Evolutionary conservation across 2,329 filamentous ascomycete species (phyloP).

Genomic region (Alternaria hordeiaustralica): DNA sequence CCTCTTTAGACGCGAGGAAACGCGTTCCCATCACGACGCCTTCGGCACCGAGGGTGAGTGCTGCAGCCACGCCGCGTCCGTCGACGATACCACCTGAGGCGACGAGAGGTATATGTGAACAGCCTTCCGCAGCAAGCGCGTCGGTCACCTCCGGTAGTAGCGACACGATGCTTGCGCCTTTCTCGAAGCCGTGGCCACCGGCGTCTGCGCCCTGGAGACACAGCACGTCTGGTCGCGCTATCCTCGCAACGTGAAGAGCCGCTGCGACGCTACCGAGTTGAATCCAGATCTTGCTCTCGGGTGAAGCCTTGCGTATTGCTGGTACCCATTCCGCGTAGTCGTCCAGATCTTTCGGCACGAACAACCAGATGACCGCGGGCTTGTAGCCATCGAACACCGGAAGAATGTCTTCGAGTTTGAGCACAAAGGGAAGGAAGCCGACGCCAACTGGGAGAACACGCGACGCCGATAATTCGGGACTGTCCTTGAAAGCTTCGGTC

Average conservation of each 20-base stretch:
- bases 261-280: slow-evolving; percentile 67
- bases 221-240: slow-evolving; percentile 62
- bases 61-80: slow-evolving; percentile 64
- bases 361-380: slow-evolving; percentile 71
- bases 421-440: slow-evolving; percentile 64
- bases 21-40: slow-evolving; percentile 70
- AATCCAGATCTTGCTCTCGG: slow-evolving; percentile 60
- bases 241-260: slow-evolving; percentile 58
- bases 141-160: slow-evolving; percentile 65
- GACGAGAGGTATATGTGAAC: slow-evolving; percentile 48
- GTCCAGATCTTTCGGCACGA: slow-evolving; percentile 61
- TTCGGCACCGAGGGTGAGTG: slow-evolving; percentile 59
- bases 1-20: slow-evolving; percentile 63
- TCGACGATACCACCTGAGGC: slow-evolving; percentile 68
- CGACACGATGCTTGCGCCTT: slow-evolving; percentile 62
- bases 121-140: slow-evolving; percentile 49
- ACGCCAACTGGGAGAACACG: slow-evolving; percentile 60
- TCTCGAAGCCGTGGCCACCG: slow-evolving; percentile 67
- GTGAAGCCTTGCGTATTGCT: slow-evolving; percentile 42
- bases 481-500: slow-evolving; percentile 15
- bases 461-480: slow-evolving; percentile 16
- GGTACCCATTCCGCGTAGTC: slow-evolving; percentile 47
- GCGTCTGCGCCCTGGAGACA: slow-evolving; percentile 71
- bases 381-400: slow-evolving; percentile 61
- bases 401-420: slow-evolving; percentile 54